Evolutionary conservation across 2,329 filamentous ascomycete species (phyloP).

Genomic region (Aspergillus arachidicola): DNA sequence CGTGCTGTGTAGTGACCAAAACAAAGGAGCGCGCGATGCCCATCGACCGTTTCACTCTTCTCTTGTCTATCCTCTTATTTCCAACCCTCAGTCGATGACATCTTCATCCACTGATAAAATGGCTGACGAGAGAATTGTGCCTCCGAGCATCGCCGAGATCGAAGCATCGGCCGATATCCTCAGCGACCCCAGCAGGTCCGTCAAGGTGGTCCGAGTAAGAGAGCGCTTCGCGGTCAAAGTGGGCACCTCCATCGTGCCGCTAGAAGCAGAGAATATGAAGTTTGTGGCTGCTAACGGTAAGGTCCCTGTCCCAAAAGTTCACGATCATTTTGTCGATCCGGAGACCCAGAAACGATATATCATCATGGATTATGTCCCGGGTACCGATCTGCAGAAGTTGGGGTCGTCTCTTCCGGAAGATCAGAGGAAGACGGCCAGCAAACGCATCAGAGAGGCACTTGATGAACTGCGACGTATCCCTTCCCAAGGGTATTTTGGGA

Average conservation of each 20-base stretch:
- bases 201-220: conserved; percentile 23
- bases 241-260: conserved; percentile 13
- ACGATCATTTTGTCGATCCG: conserved; percentile 14
- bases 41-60: too few relatives aligned
- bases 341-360: conserved; percentile 20
- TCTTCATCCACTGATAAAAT: too few relatives aligned
- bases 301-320: conserved; percentile 15
- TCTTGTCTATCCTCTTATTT: too few relatives aligned
- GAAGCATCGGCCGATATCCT: conserved; percentile 21
- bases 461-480: conserved; percentile 17
- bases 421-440: conserved; percentile 15
- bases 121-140: neutral
- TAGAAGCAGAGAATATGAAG: conserved; percentile 24
- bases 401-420: conserved; percentile 12
- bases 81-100: too few relatives aligned
- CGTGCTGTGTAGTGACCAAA: too few relatives aligned
- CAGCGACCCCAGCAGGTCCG: conserved; percentile 15
- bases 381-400: conserved; percentile 17
- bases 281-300: conserved; percentile 20
- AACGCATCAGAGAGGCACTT: conserved; percentile 12
- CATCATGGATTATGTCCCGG: conserved; percentile 19
- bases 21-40: too few relatives aligned
- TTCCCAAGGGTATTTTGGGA: conserved; percentile 19
- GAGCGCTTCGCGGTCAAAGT: conserved; percentile 25
- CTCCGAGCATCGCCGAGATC: conserved; percentile 22